Evolutionary conservation across 495 filamentous ascomycete genomes (phyloP).

Genomic region (Penicillium soppii): DNA sequence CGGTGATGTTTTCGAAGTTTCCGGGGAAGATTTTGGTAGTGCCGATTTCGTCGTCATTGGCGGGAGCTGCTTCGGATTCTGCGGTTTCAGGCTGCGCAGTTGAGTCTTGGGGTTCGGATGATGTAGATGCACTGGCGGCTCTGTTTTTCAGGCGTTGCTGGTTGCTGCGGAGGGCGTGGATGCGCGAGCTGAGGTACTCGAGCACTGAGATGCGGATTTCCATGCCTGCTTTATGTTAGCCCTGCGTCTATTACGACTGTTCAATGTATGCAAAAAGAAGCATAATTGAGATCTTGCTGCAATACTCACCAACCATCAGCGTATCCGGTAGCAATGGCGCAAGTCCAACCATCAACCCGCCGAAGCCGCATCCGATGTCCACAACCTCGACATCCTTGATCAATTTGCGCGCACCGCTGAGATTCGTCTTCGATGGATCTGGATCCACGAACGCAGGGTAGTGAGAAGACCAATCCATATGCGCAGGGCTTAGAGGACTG

Average conservation of each 20-base stretch:
- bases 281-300: background rate
- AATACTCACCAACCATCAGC: slow-evolving; percentile 67
- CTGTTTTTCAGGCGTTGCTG: slow-evolving; percentile 44
- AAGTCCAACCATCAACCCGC: slow-evolving; percentile 84
- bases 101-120: background rate
- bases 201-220: slow-evolving; percentile 90
- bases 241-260: background rate
- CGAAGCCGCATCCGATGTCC: slow-evolving; percentile 96
- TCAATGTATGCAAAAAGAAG: no score
- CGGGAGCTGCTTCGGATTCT: slow-evolving; percentile 14
- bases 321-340: slow-evolving; percentile 78
- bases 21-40: slow-evolving; percentile 28
- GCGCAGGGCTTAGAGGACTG: slow-evolving; percentile 76
- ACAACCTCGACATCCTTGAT: slow-evolving; percentile 80
- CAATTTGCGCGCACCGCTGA: slow-evolving; percentile 43
- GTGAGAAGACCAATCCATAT: slow-evolving; percentile 87
- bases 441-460: slow-evolving; percentile 70
- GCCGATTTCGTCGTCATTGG: slow-evolving; percentile 29
- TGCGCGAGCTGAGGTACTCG: slow-evolving; percentile 82
- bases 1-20: slow-evolving; percentile 80
- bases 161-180: slow-evolving; percentile 74
- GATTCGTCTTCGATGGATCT: slow-evolving; percentile 30
- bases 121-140: slow-evolving; percentile 7
- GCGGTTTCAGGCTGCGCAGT: slow-evolving; percentile 1
- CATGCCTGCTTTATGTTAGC: slow-evolving; percentile 52